These are phyloP conservation scores for Fonsecaea multimorphosa DNA, from an alignment of 2,329 filamentous ascomycete genomes.

Conservation along the genomic window DNA sequence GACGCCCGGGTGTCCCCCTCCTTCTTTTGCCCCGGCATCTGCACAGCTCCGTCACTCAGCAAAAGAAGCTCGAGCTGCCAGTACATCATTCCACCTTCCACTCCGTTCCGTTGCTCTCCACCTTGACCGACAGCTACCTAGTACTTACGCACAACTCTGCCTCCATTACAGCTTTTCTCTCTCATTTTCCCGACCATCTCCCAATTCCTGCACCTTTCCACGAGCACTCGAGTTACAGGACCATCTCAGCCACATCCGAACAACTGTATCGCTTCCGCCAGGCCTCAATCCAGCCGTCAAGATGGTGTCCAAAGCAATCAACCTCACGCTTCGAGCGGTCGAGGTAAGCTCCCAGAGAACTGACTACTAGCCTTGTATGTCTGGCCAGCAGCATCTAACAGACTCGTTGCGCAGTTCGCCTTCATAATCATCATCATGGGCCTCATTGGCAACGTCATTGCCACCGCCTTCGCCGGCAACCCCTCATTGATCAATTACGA, in stretches of 20 bases:
- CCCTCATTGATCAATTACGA: conserved; percentile 63
- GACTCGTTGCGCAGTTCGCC: conserved; percentile 56
- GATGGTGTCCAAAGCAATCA: conserved; percentile 51
- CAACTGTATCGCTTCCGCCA: conserved; percentile 7
- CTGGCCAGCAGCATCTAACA: conserved; percentile 23
- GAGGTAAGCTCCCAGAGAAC: conserved; percentile 44
- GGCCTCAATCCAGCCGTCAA: conserved; percentile 31
- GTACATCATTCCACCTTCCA: conserved; percentile 14
- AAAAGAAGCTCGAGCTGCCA: not conserved
- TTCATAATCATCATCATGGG: conserved; percentile 66
- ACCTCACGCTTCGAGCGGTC: conserved; percentile 49
- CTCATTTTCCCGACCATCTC: not conserved
- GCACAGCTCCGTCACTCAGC: conserved; percentile 1
- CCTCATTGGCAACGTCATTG: conserved; percentile 68
- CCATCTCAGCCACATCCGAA: conserved; percentile 4
- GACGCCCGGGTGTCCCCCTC: not conserved
- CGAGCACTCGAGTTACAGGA: conserved; percentile 13
- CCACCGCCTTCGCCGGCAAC: conserved; percentile 58
- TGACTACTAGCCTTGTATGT: not conserved
- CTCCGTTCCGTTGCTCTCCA: conserved; percentile 9
- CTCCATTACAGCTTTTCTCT: not conserved
- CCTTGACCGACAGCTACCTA: conserved; percentile 13
- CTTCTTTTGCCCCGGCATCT: not conserved
- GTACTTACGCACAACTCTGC: conserved; percentile 16
- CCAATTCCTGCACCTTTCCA: conserved; percentile 7